Evolutionary conservation across 257 asterid genomes (phyloP).

Genomic region (Schizonepeta tenuifolia): DNA sequence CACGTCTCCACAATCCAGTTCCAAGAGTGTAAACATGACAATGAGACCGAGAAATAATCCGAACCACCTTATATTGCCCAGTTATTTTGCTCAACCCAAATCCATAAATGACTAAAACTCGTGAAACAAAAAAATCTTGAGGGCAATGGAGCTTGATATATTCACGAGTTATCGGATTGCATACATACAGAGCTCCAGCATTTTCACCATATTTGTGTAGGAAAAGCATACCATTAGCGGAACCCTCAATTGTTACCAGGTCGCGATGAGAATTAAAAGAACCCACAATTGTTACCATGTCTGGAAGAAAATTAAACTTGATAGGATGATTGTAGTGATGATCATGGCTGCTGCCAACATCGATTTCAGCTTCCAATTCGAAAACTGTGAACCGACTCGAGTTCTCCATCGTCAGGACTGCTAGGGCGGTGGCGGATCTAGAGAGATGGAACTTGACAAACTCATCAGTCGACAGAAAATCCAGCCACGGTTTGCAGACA

Average conservation of each 20-base stretch:
- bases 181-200: neutral
- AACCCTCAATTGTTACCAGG: too few species aligned
- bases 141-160: neutral
- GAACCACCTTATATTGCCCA: neutral
- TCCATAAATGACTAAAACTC: too few species aligned
- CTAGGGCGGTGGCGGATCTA: neutral
- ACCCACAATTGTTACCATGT: too few species aligned
- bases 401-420: too few species aligned
- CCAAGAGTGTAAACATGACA: neutral
- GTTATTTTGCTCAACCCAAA: neutral
- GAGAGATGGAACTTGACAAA: neutral
- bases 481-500: neutral
- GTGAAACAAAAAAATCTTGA: too few species aligned
- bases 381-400: neutral
- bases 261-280: too few species aligned
- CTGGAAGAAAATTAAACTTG: too few species aligned
- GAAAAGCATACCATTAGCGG: slow-evolving; percentile 34
- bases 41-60: neutral
- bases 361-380: neutral
- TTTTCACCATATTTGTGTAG: neutral
- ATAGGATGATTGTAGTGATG: neutral
- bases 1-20: neutral
- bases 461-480: neutral
- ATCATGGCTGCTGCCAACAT: neutral
- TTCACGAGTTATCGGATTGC: neutral